Evolutionary conservation across 768 basidiomycete genomes (phyloP), one percentile per base, ranked within the genome.

Genomic region (Tylopilus balloui): DNA sequence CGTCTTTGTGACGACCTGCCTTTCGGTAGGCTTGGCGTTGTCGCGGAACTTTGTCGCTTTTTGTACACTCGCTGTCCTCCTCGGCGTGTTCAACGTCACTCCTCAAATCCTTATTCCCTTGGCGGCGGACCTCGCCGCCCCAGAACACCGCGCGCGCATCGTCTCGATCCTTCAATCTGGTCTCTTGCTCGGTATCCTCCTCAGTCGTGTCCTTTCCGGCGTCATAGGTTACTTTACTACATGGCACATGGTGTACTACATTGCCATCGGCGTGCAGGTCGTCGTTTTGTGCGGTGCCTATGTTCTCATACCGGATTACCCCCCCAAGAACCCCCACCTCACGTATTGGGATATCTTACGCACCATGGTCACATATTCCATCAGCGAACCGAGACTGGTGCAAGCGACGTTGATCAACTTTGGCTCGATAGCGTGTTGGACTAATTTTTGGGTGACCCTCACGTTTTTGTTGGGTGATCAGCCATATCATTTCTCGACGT

Each of bases 401-500:
- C 76, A 78, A 44, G 59, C 59, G 2, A 35, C 52, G 4, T 42
- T 60, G 36, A 59, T 66, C 24, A 62, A 56, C 19, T 37, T 66
- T n/a, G 63, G 61, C 4, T 63, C 62, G 6, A 54, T 57, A 25
- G 67, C 67, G 1, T 63, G 67, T 24, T 68, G 61, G 53, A 53
- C 67, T 9, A 66, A 59, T 35, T 70, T 71, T 48, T 70, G 71
- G 72, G 71, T 72, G 6, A 71, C 69, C 13, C 58, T 76, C 49
- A 77, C 76, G 0, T 78, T 77, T 56, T 61, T 78, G n/a, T 61
- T 78, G n/a, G 64, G 63, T 31, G 71, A 61, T 23, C 27, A 67
- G 0, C 74, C 76, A 0, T 77, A 75, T 51, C 36, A 66, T 54
- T 73, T 66, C 55, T 63, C 64, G 29, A 68, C 64, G 66, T 65